A percentile compares a stretch with the other conserved stretches of the same genome.
phyloP scores from a whole-genome alignment of 2,329 filamentous ascomycete species.

The Botrytis tulipae region DNA sequence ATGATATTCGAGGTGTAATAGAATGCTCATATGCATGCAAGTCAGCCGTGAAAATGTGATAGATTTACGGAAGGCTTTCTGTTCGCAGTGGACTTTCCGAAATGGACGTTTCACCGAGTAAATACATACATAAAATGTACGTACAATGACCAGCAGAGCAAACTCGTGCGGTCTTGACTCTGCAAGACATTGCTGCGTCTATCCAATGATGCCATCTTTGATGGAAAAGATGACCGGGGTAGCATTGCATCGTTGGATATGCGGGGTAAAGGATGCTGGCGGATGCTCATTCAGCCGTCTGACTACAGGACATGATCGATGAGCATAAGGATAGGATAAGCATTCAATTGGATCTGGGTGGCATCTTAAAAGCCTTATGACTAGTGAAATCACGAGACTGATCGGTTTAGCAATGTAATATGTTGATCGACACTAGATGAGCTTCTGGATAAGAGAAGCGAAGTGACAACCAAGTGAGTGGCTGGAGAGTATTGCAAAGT shows the following conservation, averaged over 20 bases:
- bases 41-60: conserved; percentile 14
- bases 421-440: not conserved
- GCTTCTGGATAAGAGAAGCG: conserved; percentile 26
- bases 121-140: not conserved
- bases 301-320: conserved; percentile 1
- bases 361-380: conserved; percentile 4
- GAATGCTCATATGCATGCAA: conserved; percentile 12
- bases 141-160: conserved; percentile 2
- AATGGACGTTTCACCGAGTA: not conserved
- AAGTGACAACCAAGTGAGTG: conserved; percentile 27
- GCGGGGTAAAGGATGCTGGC: conserved; percentile 9
- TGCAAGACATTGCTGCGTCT: conserved; percentile 19
- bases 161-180: not conserved
- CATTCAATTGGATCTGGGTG: not conserved
- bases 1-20: not conserved
- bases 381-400: not conserved
- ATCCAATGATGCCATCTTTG: conserved; percentile 4
- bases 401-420: not conserved
- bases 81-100: not conserved
- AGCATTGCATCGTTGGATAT: conserved; percentile 10
- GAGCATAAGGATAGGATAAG: not conserved
- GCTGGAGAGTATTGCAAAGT: conserved; percentile 17
- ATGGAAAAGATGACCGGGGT: not conserved
- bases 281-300: not conserved
- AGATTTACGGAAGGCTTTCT: conserved; percentile 1